Evolutionary conservation across 495 filamentous ascomycete species (phyloP).

Genomic region (Aspergillus conjunctus): DNA sequence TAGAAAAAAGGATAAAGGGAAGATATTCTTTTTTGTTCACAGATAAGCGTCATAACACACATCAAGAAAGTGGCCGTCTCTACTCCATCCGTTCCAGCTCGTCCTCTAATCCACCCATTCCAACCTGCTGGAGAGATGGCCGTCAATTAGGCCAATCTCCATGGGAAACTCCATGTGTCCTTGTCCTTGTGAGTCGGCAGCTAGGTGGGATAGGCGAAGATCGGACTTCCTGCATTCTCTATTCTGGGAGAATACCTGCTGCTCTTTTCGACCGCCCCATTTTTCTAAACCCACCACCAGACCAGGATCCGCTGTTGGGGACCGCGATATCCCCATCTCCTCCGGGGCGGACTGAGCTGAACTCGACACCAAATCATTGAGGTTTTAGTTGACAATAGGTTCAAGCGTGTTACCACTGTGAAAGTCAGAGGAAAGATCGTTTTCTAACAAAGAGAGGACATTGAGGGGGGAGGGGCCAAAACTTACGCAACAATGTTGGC

Average conservation of each 20-base stretch:
- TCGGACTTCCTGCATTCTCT: conserved; percentile 32
- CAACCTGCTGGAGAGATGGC: conserved; percentile 18
- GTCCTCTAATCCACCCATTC: conserved; percentile 17
- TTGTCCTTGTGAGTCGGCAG: conserved; percentile 12
- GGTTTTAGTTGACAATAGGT: conserved; percentile 49
- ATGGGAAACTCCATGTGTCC: conserved; percentile 14
- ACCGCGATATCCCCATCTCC: conserved; percentile 13
- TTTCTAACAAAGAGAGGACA: not conserved
- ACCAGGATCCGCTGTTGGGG: conserved; percentile 18
- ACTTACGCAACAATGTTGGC: conserved; percentile 83
- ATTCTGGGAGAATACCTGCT: conserved; percentile 35
- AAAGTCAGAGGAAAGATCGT: conserved; percentile 26
- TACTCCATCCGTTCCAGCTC: conserved; percentile 27
- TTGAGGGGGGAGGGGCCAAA: not conserved
- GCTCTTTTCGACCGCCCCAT: conserved; percentile 34
- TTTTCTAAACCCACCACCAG: conserved; percentile 15
- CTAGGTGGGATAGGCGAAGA: conserved; percentile 20
- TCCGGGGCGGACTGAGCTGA: conserved; percentile 21
- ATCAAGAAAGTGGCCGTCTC: conserved; percentile 36
- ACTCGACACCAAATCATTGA: conserved; percentile 12
- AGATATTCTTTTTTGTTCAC: conserved; percentile 32
- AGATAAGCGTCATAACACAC: conserved; percentile 44
- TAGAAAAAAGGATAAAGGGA: conserved; percentile 26
- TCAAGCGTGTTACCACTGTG: conserved; percentile 56
- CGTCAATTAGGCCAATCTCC: conserved; percentile 10